phyloP scores from a whole-genome alignment of 352 stramenopile species.

The Phytopythium montanum region DNA sequence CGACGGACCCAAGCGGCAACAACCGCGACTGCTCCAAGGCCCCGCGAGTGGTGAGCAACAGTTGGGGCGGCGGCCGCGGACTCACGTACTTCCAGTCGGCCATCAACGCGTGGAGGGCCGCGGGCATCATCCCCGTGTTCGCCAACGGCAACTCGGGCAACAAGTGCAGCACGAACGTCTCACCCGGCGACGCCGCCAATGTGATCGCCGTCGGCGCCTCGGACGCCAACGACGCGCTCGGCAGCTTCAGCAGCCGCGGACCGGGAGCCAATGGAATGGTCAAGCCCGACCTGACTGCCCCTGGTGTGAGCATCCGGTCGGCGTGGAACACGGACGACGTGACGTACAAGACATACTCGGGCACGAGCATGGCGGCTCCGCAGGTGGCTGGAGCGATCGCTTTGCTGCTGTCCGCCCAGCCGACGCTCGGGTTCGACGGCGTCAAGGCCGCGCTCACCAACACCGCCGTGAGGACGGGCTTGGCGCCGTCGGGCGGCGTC shows the following conservation, averaged over 20 bases:
- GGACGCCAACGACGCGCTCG: conserved; percentile 27
- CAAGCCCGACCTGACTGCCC: conserved; percentile 43
- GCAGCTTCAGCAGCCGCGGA: conserved; percentile 37
- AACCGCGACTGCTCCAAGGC: conserved; percentile 42
- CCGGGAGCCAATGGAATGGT: conserved; percentile 25
- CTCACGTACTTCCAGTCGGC: conserved; percentile 28
- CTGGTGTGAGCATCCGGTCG: conserved; percentile 33
- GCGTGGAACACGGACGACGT: conserved; percentile 30
- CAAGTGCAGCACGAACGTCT: conserved; percentile 24
- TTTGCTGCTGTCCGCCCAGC: conserved; percentile 32
- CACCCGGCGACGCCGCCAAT: conserved; percentile 32
- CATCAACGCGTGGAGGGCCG: conserved; percentile 38
- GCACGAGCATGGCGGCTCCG: conserved; percentile 53
- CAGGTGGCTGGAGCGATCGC: conserved; percentile 48
- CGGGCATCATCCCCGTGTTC: conserved; percentile 53
- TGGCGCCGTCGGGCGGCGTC: conserved; percentile 7
- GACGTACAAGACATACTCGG: conserved; percentile 35
- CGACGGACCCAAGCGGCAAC: conserved; percentile 44
- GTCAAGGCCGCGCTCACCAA: conserved; percentile 24
- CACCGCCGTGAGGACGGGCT: not conserved
- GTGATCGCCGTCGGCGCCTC: conserved; percentile 36
- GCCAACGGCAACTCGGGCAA: conserved; percentile 40
- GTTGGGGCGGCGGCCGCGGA: conserved; percentile 35
- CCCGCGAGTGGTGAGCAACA: conserved; percentile 56
- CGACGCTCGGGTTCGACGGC: conserved; percentile 23